These are phyloP conservation scores for Craspedostauros australis DNA, from an alignment of 108 stramenopile genomes.

Conservation along the genomic window DNA sequence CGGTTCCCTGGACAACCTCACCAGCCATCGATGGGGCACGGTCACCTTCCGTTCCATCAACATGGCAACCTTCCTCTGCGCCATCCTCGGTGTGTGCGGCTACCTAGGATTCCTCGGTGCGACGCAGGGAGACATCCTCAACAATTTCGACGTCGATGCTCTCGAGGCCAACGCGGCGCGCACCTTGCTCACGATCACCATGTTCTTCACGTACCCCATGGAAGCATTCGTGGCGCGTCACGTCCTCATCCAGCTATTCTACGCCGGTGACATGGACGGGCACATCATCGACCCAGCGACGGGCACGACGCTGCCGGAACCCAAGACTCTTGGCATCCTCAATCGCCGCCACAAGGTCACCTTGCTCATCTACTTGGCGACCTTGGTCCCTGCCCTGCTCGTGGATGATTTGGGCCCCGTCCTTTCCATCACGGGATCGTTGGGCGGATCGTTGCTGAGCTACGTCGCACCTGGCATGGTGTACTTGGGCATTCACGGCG, in stretches of 20 bases:
- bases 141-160: slow-evolving; percentile 61
- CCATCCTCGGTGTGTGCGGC: slow-evolving; percentile 54
- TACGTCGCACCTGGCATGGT: slow-evolving; percentile 73
- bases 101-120: slow-evolving; percentile 73
- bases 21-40: slow-evolving; percentile 44
- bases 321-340: slow-evolving; percentile 33
- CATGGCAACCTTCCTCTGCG: slow-evolving; percentile 36
- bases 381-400: slow-evolving; percentile 65
- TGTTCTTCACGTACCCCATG: slow-evolving; percentile 82
- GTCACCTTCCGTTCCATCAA: slow-evolving; percentile 54
- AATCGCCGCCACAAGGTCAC: slow-evolving; percentile 48
- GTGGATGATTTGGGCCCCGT: slow-evolving; percentile 76
- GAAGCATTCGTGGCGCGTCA: slow-evolving; percentile 79
- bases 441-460: slow-evolving; percentile 63
- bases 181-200: slow-evolving; percentile 66
- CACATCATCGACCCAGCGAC: slow-evolving; percentile 10
- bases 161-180: slow-evolving; percentile 50
- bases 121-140: slow-evolving; percentile 75
- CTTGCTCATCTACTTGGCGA: slow-evolving; percentile 47
- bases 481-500: slow-evolving; percentile 73
- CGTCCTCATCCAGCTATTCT: slow-evolving; percentile 58
- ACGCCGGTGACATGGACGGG: slow-evolving; percentile 69
- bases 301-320: slow-evolving; percentile 15
- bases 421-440: slow-evolving; percentile 65
- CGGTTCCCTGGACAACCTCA: slow-evolving; percentile 49